These are phyloP conservation scores for Actinidia polygama DNA, from an alignment of 179 eudicot genomes.

Conservation along the genomic window DNA sequence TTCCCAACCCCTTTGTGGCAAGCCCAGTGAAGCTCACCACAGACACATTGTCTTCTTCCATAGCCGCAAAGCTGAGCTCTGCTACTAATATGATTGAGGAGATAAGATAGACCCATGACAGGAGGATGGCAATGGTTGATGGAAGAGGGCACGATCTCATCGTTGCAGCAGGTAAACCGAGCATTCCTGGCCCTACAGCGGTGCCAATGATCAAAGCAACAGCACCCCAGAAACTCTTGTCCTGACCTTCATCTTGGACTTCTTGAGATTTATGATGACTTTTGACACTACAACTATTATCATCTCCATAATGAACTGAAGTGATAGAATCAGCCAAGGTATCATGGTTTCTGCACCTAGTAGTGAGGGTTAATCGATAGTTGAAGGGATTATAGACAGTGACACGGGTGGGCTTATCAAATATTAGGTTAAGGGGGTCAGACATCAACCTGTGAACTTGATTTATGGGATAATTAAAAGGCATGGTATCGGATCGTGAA, in stretches of 20 bases:
- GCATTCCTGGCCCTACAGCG: constrained; percentile 80
- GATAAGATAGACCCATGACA: constrained; percentile 76
- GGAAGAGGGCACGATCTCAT: constrained; percentile 72
- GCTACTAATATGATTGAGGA: constrained; percentile 72
- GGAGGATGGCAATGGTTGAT: constrained; percentile 60
- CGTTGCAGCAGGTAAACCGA: constrained; percentile 71
- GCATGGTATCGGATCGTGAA: not conserved
- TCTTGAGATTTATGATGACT: constrained; percentile 6
- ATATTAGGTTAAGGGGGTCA: not conserved
- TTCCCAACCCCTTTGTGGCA: constrained; percentile 61
- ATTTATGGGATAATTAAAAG: not conserved
- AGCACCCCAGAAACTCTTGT: constrained; percentile 73
- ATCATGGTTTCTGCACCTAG: constrained; percentile 19
- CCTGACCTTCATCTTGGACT: constrained; percentile 18
- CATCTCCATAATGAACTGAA: not conserved
- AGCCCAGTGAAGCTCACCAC: constrained; percentile 77
- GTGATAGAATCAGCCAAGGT: not conserved
- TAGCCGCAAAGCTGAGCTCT: constrained; percentile 71
- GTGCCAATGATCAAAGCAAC: constrained; percentile 74
- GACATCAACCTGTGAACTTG: not conserved
- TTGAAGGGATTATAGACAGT: not conserved
- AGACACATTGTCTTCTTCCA: constrained; percentile 57
- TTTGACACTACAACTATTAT: not conserved
- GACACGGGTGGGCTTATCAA: not conserved
- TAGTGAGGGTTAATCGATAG: not conserved